Evolutionary conservation across 108 stramenopile genomes (phyloP), one percentile per base, ranked within the genome.

Genomic region (Skeletonema grethae): DNA sequence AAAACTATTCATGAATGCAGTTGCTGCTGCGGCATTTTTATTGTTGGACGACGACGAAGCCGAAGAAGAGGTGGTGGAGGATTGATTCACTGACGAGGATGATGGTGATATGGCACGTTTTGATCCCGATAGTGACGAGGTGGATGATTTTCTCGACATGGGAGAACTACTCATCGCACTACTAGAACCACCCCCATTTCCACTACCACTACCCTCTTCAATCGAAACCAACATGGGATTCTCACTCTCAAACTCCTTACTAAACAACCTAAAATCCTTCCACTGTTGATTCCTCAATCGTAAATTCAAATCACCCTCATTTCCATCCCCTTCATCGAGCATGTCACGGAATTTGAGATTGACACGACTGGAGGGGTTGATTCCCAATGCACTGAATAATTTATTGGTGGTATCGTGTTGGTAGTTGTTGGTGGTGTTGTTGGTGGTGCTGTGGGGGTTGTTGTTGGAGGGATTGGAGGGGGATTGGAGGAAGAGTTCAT

Each of bases 291-390:
- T 78, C 46, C 77, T 46, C 45, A 46, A 61, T 2, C 65, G 63
- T 18, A 58, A 35, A 20, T 78, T 78, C 57, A 66, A 39, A 61
- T 78, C 77, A 2, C 65, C 65, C 48, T 78, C 77, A 41, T 60
- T 50, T 1, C 77, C 77, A 45, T 78, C 77, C 7, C 77, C 77
- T 38, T 71, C 77, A 35, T 78, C 77, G 1, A 70, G 53, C 77
- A 78, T 71, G 38, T 78, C 77, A 4, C 65, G 77, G 30, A 77
- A 67, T 31, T 65, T 67, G 0, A 78, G 29, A 39, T 78, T 77
- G 43, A 38, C 36, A 11, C 36, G 36, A 38, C 36, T 38, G 0
- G 36, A 38, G 36, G 36, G 36, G 9, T 9, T 38, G 36, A 38
- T 38, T 38, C 36, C 36, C 36, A 38, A 11, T 11, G 36, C 36